Evolutionary conservation across 768 basidiomycete genomes (phyloP).

Genomic region (Sarcomyxa edulis): DNA sequence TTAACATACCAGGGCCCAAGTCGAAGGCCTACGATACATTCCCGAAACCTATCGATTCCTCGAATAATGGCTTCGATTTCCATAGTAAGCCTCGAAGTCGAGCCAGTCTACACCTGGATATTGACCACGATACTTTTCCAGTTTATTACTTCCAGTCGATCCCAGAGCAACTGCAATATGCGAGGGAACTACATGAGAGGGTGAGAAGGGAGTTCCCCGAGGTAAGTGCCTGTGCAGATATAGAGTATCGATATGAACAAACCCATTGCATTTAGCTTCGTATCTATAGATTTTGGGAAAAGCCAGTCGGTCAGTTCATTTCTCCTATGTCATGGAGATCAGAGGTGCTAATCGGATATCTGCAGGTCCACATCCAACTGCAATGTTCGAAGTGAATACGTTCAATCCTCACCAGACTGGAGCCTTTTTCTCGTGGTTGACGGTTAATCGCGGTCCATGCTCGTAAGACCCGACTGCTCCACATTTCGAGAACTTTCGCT

Average conservation of each 20-base stretch:
- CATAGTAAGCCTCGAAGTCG: slow-evolving; percentile 51
- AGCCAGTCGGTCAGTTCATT: slow-evolving; percentile 44
- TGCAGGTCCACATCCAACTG: slow-evolving; percentile 58
- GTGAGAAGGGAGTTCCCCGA: slow-evolving; percentile 66
- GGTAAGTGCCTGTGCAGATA: slow-evolving; percentile 32
- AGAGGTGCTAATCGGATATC: not conserved
- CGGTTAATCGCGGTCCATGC: slow-evolving; percentile 63
- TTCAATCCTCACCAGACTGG: slow-evolving; percentile 67
- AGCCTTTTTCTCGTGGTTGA: slow-evolving; percentile 62
- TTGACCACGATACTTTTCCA: slow-evolving; percentile 14
- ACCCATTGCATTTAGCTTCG: slow-evolving; percentile 38
- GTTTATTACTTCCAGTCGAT: slow-evolving; percentile 58
- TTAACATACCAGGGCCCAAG: slow-evolving; percentile 37
- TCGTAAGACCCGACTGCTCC: slow-evolving; percentile 42
- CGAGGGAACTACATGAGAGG: slow-evolving; percentile 51
- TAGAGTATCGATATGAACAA: no score
- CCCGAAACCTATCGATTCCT: slow-evolving; percentile 45
- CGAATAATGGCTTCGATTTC: slow-evolving; percentile 66
- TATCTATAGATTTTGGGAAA: slow-evolving; percentile 59
- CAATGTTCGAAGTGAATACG: slow-evolving; percentile 71
- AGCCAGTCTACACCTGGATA: not conserved
- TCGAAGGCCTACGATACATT: slow-evolving; percentile 52
- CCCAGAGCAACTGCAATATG: slow-evolving; percentile 39
- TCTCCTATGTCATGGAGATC: not conserved
- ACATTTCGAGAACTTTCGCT: not conserved